Evolutionary conservation across 371 early-diverging fungal species (phyloP), one percentile per base, ranked within the genome.

Genomic region (Rhizopus delemar): DNA sequence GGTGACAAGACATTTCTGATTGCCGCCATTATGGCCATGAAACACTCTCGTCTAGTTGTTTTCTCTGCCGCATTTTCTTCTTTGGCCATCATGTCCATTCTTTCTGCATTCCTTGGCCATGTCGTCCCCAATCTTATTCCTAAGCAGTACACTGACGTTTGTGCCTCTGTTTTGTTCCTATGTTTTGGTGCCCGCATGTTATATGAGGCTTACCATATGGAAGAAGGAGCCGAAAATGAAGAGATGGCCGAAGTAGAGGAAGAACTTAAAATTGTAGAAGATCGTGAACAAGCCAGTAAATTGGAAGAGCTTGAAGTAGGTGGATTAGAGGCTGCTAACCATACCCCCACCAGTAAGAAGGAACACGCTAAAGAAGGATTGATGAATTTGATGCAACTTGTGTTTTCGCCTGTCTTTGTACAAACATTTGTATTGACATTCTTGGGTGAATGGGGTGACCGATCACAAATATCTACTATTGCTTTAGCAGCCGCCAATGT

Each of bases 1-100:
- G 98, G 98, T 48, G 98, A 97, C 87, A 97, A 97, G 80, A 97
- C 98, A 13, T 97, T 97, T 65, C 81, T 97, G 56, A 96, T 97
- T 57, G 94, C 94, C 4, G 95, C 95, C 39, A 93, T 97, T 62
- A 86, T 97, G 89, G 97, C 97, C 32, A 98, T 98, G 96, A 87
- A 87, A 64, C 90, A 93, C 70, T 85, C 93, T 34, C 87, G 94
- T 22, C 59, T 86, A 16, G 81, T 95, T 53, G 91, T 97, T 49
- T 97, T 97, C 74, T 70, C 88, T 1, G 93, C 93, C 0, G 92
- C 96, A 4, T 87, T 93, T 62, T 80, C 88, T 3, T 93, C 98
- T 0, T 82, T 98, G 12, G 82, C 81, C 33, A 56, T 97, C 60
- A 98, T 98, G 98, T 92, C 98, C 1, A 82, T 95, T 39, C 86